Evolutionary conservation across 2,329 filamentous ascomycete genomes (phyloP), one percentile per base, ranked within the genome.

Genomic region (Penicillium sp.): DNA sequence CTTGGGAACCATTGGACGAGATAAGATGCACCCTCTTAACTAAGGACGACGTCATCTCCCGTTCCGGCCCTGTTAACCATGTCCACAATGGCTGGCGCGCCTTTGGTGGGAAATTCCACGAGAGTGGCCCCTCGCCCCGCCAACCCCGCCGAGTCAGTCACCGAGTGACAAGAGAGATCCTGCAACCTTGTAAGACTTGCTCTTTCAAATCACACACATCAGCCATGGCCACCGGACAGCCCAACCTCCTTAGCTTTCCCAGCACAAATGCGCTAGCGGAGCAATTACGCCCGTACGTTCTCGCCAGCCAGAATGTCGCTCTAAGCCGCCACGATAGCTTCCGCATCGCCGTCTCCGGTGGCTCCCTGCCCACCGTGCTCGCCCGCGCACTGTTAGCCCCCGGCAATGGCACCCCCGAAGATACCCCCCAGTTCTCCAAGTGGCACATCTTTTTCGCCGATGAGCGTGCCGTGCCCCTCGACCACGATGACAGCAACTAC

Each of bases 401-500:
- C 70, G 64, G 77, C 78, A 75, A 80, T 59, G 80, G 77, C 49
- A 75, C 73, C 37, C 63, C 68, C 11, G 78, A 88, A 55, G 90
- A 92, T 71, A 83, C 80, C 4, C 78, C 93, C 65, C 82, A 89
- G 68, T 96, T 96, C 77, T 81, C 83, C 73, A 92, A 91, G 76
- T 99, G 95, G 95, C 91, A 98, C 71, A 91, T 99, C 72, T 99
- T 98, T 83, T 98, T 97, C 77, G 93, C 93, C 72, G 95, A 99
- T 74, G 95, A 99, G 83, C 91, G 95, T 71, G 91, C 91, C 67
- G 95, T 98, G 53, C 90, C 95, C 23, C 88, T 97, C 66, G 88
- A 95, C 75, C 89, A 98, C 78, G 84, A 86, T 64, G 93, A 99
- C 80, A 96, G 92, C 80, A 99, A 98, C 80, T 96, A 97, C 79